Percentiles rank a stretch among this genome's conserved stretches.
phyloP scores from a whole-genome alignment of 305 asterid species.

The Caryopteris hybrid region DNA sequence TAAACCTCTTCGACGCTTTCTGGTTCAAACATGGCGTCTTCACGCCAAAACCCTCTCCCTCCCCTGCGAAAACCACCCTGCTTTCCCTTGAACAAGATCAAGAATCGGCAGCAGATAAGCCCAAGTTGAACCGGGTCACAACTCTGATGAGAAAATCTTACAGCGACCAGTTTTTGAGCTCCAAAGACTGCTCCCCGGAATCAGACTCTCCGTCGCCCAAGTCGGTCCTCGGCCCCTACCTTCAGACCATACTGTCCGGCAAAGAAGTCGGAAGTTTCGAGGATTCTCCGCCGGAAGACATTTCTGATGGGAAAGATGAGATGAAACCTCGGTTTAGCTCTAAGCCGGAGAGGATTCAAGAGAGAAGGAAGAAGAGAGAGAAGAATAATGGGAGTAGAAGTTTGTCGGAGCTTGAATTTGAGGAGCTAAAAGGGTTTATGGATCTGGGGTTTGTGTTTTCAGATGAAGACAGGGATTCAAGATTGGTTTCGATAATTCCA shows the following conservation, averaged over 20 bases:
- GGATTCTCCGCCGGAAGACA: neutral
- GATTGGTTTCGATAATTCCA: slow-evolving; percentile 52
- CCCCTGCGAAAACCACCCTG: neutral
- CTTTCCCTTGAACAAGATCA: too few species aligned
- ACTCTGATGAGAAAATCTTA: slow-evolving; percentile 37
- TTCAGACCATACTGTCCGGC: slow-evolving; percentile 59
- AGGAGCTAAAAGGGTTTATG: slow-evolving; percentile 82
- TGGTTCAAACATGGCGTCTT: slow-evolving; percentile 44
- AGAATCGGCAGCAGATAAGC: neutral
- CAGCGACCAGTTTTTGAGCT: slow-evolving; percentile 47
- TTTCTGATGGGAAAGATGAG: neutral
- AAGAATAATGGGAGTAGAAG: slow-evolving; percentile 33
- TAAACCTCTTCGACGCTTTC: slow-evolving; percentile 39
- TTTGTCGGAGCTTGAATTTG: slow-evolving; percentile 58
- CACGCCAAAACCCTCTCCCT: slow-evolving; percentile 14
- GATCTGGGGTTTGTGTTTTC: slow-evolving; percentile 79
- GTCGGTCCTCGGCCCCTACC: slow-evolving; percentile 49
- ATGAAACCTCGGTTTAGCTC: too few species aligned
- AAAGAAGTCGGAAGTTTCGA: slow-evolving; percentile 34
- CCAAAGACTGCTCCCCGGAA: slow-evolving; percentile 18
- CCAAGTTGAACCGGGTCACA: slow-evolving; percentile 30
- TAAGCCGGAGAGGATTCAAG: too few species aligned
- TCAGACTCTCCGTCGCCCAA: slow-evolving; percentile 22
- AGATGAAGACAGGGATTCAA: slow-evolving; percentile 49
- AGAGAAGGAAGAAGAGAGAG: neutral